phyloP scores from a whole-genome alignment of 2,329 filamentous ascomycete genomes.

The Periconia digitata region DNA sequence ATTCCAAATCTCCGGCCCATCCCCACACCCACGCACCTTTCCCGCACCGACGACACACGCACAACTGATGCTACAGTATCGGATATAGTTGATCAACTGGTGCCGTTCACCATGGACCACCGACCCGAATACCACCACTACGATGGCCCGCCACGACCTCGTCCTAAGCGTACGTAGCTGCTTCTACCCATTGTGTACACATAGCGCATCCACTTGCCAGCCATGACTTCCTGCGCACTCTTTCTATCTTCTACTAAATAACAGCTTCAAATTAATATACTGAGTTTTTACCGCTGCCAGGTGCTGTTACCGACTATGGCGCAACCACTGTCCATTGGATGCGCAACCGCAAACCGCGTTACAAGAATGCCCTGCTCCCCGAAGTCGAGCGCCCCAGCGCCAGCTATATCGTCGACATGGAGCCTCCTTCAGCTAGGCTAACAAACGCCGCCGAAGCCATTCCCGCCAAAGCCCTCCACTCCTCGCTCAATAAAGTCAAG shows the following conservation, averaged over 20 bases:
- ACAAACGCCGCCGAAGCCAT: slow-evolving; percentile 81
- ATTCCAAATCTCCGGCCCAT: background rate
- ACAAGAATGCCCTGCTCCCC: slow-evolving; percentile 69
- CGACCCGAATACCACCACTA: slow-evolving; percentile 40
- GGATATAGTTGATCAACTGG: background rate
- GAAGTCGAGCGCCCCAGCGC: slow-evolving; percentile 82
- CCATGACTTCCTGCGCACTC: background rate
- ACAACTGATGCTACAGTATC: background rate
- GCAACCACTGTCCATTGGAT: slow-evolving; percentile 91
- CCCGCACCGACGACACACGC: background rate
- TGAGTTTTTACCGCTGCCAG: slow-evolving; percentile 47
- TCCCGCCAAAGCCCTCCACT: slow-evolving; percentile 92
- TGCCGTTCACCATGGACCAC: slow-evolving; percentile 30
- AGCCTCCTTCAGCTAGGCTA: slow-evolving; percentile 77
- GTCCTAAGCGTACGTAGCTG: slow-evolving; percentile 38
- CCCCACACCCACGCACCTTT: background rate
- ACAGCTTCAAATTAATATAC: background rate
- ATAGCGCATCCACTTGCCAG: too few relatives aligned
- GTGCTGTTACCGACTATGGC: slow-evolving; percentile 90
- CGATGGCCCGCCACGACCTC: slow-evolving; percentile 35
- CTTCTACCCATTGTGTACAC: background rate
- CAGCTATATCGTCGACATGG: slow-evolving; percentile 91
- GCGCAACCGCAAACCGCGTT: slow-evolving; percentile 75
- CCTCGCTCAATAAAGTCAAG: slow-evolving; percentile 97
- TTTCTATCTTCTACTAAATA: background rate